Evolutionary conservation across 257 asterid genomes (phyloP).

Genomic region (Ehretia macrophylla): DNA sequence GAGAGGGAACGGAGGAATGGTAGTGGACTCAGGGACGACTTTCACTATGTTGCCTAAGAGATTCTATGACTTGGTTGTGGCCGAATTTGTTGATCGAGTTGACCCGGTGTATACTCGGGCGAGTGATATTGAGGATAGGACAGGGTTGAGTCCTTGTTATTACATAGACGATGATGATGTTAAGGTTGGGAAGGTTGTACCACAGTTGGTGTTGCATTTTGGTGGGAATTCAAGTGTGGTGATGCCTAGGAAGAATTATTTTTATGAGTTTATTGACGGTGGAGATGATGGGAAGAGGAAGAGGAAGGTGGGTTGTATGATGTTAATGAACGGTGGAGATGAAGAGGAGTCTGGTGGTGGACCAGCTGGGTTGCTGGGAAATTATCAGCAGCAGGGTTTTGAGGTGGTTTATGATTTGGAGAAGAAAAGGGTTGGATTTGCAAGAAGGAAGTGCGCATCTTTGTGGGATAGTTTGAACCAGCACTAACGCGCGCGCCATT

Average conservation of each 20-base stretch:
- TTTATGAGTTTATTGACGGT: constrained; percentile 55
- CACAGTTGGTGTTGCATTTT: constrained; percentile 53
- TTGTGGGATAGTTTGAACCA: constrained; percentile 67
- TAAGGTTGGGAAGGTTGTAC: constrained; percentile 24
- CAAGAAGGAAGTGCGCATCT: constrained; percentile 71
- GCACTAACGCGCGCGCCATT: constrained; percentile 27
- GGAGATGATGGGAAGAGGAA: constrained; percentile 35
- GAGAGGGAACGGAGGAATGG: constrained; percentile 87
- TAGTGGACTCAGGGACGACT: constrained; percentile 96
- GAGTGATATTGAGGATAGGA: constrained; percentile 46
- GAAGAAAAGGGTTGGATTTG: constrained; percentile 69
- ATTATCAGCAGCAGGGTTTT: constrained; percentile 95
- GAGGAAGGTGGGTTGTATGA: constrained; percentile 68
- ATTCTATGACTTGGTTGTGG: constrained; percentile 46
- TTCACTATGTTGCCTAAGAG: constrained; percentile 71
- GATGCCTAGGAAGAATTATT: constrained; percentile 78
- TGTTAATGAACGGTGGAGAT: constrained; percentile 84
- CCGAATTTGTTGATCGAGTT: constrained; percentile 39
- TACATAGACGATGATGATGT: constrained; percentile 20
- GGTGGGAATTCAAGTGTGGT: constrained; percentile 76
- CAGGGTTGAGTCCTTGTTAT: constrained; percentile 85
- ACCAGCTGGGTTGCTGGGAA: constrained; percentile 91
- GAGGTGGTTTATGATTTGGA: constrained; percentile 95
- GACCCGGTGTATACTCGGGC: constrained; percentile 46
- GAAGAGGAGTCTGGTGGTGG: constrained; percentile 68